phyloP scores from a whole-genome alignment of 192 early-diverging fungal species.

The Ramicandelaber brevisporus region DNA sequence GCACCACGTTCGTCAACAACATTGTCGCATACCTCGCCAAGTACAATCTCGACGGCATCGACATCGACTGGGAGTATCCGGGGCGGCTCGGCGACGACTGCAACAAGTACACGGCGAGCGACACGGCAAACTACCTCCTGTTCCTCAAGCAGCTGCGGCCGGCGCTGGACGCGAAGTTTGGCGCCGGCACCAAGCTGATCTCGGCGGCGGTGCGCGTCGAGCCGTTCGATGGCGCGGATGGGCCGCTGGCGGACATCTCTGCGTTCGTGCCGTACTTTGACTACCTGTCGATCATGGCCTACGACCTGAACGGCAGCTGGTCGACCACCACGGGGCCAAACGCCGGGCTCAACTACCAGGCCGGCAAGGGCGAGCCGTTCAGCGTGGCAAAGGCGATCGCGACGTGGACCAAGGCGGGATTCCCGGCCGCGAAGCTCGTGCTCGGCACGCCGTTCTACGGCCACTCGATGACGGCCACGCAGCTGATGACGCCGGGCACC shows the following conservation, averaged over 20 bases:
- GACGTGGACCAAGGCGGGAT: constrained; percentile 25
- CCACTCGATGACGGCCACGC: constrained; percentile 13
- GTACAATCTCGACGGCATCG: constrained; percentile 38
- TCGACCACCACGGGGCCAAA: constrained; percentile 29
- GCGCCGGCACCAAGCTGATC: constrained; percentile 17
- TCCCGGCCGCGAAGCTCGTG: constrained; percentile 26
- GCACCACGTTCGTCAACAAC: constrained; percentile 19
- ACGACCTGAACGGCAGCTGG: constrained; percentile 38
- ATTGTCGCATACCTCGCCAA: constrained; percentile 20
- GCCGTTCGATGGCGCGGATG: constrained; percentile 24
- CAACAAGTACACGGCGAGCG: constrained; percentile 19
- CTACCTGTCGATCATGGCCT: constrained; percentile 40
- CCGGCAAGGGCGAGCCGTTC: constrained; percentile 8
- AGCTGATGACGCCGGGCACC: constrained; percentile 6
- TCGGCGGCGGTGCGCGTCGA: constrained; percentile 32
- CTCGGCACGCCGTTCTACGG: constrained; percentile 38
- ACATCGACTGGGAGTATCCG: constrained; percentile 54
- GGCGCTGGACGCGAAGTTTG: constrained; percentile 16
- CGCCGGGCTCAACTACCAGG: constrained; percentile 18
- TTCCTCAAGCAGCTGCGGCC: constrained; percentile 29
- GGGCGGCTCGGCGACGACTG: constrained; percentile 17
- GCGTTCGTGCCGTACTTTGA: constrained; percentile 28
- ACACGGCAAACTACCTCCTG: constrained; percentile 28
- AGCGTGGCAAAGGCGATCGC: constrained; percentile 18
- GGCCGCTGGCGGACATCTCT: constrained; percentile 22